A percentile compares a stretch with the other conserved stretches of the same genome.
These are phyloP conservation scores for Eimeria maxima DNA, from an alignment of 169 alveolate genomes.

Conservation along the genomic window DNA sequence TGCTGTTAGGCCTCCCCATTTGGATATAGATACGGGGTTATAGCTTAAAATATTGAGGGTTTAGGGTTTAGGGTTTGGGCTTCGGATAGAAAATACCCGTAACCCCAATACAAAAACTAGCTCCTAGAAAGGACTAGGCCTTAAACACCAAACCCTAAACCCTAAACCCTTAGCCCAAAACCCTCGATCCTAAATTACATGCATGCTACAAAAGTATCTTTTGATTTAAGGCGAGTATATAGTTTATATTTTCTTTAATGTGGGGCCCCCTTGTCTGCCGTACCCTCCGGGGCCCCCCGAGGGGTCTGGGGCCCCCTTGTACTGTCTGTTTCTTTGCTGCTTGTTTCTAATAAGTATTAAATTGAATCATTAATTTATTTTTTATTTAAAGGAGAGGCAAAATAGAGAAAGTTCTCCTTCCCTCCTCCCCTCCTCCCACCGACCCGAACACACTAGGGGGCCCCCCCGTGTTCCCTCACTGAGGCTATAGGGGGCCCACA, in stretches of 20 bases:
- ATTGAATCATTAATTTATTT: background rate
- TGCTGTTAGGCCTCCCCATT: too few relatives aligned
- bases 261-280: background rate
- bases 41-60: background rate
- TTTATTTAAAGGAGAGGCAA: background rate
- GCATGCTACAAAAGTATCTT: background rate
- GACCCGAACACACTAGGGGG: conserved; percentile 21
- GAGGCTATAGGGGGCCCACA: background rate
- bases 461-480: background rate
- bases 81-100: too few relatives aligned
- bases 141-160: background rate
- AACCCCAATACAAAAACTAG: too few relatives aligned
- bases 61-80: conserved; percentile 20
- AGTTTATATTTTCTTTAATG: background rate
- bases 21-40: background rate
- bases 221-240: background rate
- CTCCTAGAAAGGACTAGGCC: background rate
- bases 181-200: background rate
- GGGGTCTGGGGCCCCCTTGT: background rate
- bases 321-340: background rate
- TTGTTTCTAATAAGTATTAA: background rate
- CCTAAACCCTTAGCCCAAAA: background rate
- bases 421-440: background rate
- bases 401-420: background rate
- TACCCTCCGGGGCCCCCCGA: background rate